phyloP scores from a whole-genome alignment of 306 rosid species.

The Cicer chorassanicum region DNA sequence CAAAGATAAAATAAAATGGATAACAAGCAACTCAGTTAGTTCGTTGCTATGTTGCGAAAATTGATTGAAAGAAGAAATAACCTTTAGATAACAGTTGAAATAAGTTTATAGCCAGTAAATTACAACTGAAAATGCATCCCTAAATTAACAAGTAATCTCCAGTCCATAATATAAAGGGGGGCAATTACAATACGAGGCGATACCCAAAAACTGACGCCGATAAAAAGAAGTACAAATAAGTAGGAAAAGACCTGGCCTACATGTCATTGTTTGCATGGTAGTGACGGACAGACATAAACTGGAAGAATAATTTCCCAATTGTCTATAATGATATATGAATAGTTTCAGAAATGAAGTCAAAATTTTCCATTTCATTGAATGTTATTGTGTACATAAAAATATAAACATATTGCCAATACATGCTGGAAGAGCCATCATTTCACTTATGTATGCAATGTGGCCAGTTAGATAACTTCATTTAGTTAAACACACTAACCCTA shows the following conservation, averaged over 20 bases:
- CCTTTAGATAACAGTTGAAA: background rate
- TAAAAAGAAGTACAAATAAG: background rate
- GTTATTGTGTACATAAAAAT: background rate
- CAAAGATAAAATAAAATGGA: constrained; percentile 38
- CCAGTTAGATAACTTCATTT: constrained; percentile 3
- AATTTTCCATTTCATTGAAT: background rate
- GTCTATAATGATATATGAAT: background rate
- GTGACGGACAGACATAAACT: background rate
- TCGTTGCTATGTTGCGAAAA: constrained; percentile 32
- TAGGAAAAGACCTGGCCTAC: background rate
- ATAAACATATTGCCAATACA: background rate
- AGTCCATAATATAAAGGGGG: background rate
- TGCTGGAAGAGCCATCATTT: background rate
- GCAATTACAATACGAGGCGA: background rate
- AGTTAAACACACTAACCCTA: background rate
- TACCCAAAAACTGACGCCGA: background rate
- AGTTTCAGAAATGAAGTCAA: background rate
- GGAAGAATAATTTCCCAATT: background rate
- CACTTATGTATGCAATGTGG: background rate
- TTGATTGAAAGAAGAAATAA: constrained; percentile 12
- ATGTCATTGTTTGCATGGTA: background rate
- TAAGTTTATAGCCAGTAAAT: background rate
- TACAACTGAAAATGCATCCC: background rate
- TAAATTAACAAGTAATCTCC: constrained; percentile 3
- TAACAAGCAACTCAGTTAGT: constrained; percentile 14